phyloP scores from a whole-genome alignment of 2,329 filamentous ascomycete species.

The Colletotrichum orchidophilum region DNA sequence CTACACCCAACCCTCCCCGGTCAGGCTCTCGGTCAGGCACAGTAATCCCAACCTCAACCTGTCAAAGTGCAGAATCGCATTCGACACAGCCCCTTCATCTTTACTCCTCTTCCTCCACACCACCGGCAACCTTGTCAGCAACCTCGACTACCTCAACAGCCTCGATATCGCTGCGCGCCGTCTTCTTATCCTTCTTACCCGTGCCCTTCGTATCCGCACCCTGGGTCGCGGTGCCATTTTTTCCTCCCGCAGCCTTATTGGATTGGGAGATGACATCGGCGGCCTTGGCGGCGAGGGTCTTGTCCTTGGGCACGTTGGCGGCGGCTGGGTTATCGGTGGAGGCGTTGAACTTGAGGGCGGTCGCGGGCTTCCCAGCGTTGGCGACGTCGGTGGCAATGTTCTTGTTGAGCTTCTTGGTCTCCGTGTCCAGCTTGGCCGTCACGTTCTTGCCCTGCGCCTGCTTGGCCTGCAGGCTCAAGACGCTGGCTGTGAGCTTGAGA shows the following conservation, averaged over 20 bases:
- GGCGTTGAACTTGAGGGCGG: slow-evolving; percentile 36
- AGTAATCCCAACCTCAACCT: not conserved
- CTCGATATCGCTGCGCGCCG: not conserved
- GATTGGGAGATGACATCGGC: slow-evolving; percentile 10
- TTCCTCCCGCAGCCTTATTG: not conserved
- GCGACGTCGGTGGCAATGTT: slow-evolving; percentile 59
- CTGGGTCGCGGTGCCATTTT: not conserved
- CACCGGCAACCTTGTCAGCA: not conserved
- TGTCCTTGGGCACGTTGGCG: slow-evolving; percentile 23
- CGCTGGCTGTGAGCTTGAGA: slow-evolving; percentile 62
- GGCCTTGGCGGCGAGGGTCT: slow-evolving; percentile 17
- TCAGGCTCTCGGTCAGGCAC: no score
- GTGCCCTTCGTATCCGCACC: not conserved
- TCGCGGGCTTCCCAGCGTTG: slow-evolving; percentile 56
- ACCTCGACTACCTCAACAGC: not conserved
- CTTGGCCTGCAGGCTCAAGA: slow-evolving; percentile 59
- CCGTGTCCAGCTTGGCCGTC: slow-evolving; percentile 52
- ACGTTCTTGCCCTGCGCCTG: slow-evolving; percentile 60
- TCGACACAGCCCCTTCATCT: no score
- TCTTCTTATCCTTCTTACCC: not conserved
- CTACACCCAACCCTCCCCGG: not conserved
- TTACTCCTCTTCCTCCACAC: not conserved
- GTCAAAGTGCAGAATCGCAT: no score
- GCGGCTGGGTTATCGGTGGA: slow-evolving; percentile 31
- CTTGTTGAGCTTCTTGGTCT: slow-evolving; percentile 62